Percentiles rank a stretch among this genome's conserved stretches.
Evolutionary conservation across 2,329 filamentous ascomycete species (phyloP).

Genomic region (Exophiala dermatitidis): DNA sequence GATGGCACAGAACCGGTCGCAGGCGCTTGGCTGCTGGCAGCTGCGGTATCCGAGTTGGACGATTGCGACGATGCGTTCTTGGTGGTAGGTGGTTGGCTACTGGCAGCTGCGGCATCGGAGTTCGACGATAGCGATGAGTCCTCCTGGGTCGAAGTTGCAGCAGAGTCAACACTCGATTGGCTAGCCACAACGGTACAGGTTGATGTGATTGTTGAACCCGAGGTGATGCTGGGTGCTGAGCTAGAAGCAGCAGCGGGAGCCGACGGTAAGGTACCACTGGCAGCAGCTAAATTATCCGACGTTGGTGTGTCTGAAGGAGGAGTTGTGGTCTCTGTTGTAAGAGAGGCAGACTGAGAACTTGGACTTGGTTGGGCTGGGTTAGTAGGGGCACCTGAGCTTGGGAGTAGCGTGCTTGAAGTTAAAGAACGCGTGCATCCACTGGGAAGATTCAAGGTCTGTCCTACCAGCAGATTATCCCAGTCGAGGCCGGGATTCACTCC

Average conservation of each 20-base stretch:
- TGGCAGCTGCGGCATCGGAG: not conserved
- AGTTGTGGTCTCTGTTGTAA: not conserved
- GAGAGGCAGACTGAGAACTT: not conserved
- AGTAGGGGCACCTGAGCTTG: not conserved
- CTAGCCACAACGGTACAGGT: not conserved
- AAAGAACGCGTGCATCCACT: not conserved
- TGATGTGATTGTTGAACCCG: not conserved
- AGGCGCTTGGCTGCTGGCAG: not conserved
- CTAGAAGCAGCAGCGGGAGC: not conserved
- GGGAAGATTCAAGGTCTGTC: slow-evolving; percentile 18
- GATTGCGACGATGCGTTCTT: not conserved
- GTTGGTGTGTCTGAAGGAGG: not conserved
- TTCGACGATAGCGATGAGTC: not conserved
- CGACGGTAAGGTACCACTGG: not conserved
- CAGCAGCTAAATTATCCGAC: not conserved
- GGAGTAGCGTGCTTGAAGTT: not conserved
- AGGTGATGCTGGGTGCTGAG: not conserved
- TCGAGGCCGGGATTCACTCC: slow-evolving; percentile 19
- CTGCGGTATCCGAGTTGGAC: not conserved
- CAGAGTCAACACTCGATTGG: not conserved
- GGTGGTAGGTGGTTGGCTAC: not conserved
- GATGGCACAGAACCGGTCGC: not conserved
- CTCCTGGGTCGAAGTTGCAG: not conserved
- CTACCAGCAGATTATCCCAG: slow-evolving; percentile 19
- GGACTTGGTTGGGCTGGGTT: not conserved